These are phyloP conservation scores for Fagus crenata DNA, from an alignment of 306 rosid species.

Conservation along the genomic window DNA sequence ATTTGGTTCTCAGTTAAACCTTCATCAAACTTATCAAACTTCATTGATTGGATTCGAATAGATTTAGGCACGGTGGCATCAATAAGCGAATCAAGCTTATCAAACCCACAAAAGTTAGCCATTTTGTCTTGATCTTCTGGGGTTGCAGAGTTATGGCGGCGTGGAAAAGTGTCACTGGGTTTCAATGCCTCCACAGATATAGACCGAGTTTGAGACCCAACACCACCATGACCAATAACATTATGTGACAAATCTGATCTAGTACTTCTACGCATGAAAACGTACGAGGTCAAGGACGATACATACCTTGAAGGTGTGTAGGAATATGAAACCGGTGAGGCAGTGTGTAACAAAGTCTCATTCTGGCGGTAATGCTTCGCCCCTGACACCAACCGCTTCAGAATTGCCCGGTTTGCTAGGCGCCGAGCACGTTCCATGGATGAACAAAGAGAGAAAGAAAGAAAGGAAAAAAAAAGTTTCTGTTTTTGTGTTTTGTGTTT, in stretches of 20 bases:
- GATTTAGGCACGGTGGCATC: slow-evolving; percentile 96
- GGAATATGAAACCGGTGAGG: slow-evolving; percentile 48
- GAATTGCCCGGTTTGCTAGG: slow-evolving; percentile 78
- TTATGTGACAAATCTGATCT: slow-evolving; percentile 43
- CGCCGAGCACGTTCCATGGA: slow-evolving; percentile 97
- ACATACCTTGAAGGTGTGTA: slow-evolving; percentile 68
- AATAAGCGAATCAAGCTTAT: slow-evolving; percentile 61
- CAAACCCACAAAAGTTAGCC: slow-evolving; percentile 66
- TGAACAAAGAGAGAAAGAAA: slow-evolving; percentile 12
- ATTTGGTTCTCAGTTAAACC: slow-evolving; percentile 89
- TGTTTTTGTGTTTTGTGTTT: background rate
- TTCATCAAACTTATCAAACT: slow-evolving; percentile 71
- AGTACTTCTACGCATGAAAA: slow-evolving; percentile 34
- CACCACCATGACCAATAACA: slow-evolving; percentile 31
- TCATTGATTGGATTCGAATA: slow-evolving; percentile 65
- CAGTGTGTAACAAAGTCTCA: slow-evolving; percentile 48
- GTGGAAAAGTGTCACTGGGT: slow-evolving; percentile 83
- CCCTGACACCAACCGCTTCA: slow-evolving; percentile 77
- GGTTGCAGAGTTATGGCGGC: slow-evolving; percentile 96
- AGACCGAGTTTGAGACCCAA: slow-evolving; percentile 62
- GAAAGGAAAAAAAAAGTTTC: no score
- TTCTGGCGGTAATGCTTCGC: slow-evolving; percentile 64
- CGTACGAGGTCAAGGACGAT: slow-evolving; percentile 64
- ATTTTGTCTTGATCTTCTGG: slow-evolving; percentile 78
- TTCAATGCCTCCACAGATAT: slow-evolving; percentile 80